Evolutionary conservation across 2,329 filamentous ascomycete genomes (phyloP).

Genomic region (Fusarium tupiense): DNA sequence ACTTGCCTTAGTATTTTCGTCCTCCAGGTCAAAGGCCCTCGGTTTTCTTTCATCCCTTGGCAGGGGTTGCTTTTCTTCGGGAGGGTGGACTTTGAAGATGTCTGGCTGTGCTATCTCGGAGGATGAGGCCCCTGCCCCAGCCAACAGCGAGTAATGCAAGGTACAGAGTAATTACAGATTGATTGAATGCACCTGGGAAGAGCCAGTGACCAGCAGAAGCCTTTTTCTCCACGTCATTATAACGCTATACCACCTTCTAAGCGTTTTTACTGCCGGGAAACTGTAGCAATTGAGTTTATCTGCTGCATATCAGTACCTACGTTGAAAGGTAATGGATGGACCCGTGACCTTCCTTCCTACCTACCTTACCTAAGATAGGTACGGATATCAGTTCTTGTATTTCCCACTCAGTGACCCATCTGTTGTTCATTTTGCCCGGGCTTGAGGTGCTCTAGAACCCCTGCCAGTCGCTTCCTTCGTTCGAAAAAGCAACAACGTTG

Average conservation of each 20-base stretch:
- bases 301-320: too few relatives aligned
- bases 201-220: conserved; percentile 2
- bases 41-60: not conserved
- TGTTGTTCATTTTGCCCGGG: not conserved
- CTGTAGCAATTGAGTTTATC: not conserved
- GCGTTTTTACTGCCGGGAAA: not conserved
- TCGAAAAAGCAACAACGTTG: not conserved
- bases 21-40: not conserved
- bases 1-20: not conserved
- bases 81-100: conserved; percentile 21
- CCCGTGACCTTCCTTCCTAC: not conserved
- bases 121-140: conserved; percentile 19
- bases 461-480: conserved; percentile 2
- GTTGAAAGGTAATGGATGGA: too few relatives aligned
- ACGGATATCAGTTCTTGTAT: not conserved
- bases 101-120: conserved; percentile 26
- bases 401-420: not conserved
- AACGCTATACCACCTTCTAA: not conserved
- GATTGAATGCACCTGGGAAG: not conserved
- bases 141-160: conserved; percentile 32
- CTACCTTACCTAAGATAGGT: too few relatives aligned
- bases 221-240: conserved; percentile 1
- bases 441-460: not conserved
- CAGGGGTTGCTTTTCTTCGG: conserved; percentile 7
- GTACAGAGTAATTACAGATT: conserved; percentile 27